Percentiles rank a stretch among this genome's conserved stretches.
These are phyloP conservation scores for Malassezia japonica DNA, from an alignment of 1,284 basidiomycete species.

Conservation along the genomic window DNA sequence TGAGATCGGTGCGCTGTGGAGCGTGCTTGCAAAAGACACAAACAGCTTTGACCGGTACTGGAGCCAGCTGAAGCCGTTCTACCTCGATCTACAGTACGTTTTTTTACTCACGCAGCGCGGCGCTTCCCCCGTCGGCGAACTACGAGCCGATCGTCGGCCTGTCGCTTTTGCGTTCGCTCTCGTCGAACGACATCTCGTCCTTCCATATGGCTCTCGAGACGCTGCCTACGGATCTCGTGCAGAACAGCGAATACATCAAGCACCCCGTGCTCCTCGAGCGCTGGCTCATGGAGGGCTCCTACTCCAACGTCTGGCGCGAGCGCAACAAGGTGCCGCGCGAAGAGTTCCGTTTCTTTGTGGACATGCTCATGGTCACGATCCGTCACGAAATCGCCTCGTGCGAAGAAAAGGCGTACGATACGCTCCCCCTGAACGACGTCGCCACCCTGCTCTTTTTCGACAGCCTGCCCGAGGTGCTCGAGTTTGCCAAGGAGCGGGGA, in stretches of 20 bases:
- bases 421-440: conserved; percentile 74
- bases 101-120: conserved; percentile 51
- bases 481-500: conserved; percentile 60
- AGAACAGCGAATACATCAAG: conserved; percentile 31
- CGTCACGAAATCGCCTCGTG: conserved; percentile 90
- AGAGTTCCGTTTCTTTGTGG: conserved; percentile 82
- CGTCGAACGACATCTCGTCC: conserved; percentile 89
- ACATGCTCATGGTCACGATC: conserved; percentile 84
- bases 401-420: conserved; percentile 79
- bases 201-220: conserved; percentile 99
- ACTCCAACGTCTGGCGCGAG: conserved; percentile 95
- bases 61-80: conserved; percentile 81
- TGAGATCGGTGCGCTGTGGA: conserved; percentile 88
- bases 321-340: conserved; percentile 63
- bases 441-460: conserved; percentile 79
- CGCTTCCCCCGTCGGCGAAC: conserved; percentile 69
- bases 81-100: conserved; percentile 64
- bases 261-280: conserved; percentile 57
- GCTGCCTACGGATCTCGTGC: conserved; percentile 51
- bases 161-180: conserved; percentile 84
- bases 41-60: conserved; percentile 91
- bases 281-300: conserved; percentile 98
- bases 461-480: conserved; percentile 63
- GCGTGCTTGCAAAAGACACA: conserved; percentile 75
- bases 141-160: conserved; percentile 83